phyloP scores from a whole-genome alignment of 2,329 filamentous ascomycete species.

The Aspergillus latus region DNA sequence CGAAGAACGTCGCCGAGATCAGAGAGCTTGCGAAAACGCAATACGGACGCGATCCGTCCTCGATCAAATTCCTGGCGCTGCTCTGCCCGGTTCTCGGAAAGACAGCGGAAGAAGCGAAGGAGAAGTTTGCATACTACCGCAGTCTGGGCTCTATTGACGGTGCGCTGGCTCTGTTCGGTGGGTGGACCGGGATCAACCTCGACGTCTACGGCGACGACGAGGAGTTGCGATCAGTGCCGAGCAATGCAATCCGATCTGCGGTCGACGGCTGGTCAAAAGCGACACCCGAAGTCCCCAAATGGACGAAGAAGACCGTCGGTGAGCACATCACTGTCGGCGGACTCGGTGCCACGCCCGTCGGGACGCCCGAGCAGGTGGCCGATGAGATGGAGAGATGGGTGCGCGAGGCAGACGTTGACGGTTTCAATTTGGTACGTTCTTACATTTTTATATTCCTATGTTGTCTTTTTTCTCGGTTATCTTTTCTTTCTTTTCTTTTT shows the following conservation, averaged over 20 bases:
- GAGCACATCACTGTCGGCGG: slow-evolving; percentile 68
- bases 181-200: slow-evolving; percentile 71
- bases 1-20: slow-evolving; percentile 63
- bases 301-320: slow-evolving; percentile 70
- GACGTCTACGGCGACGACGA: slow-evolving; percentile 62
- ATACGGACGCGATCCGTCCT: slow-evolving; percentile 57
- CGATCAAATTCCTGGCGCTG: slow-evolving; percentile 68
- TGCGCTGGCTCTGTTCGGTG: slow-evolving; percentile 68
- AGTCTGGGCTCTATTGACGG: slow-evolving; percentile 65
- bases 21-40: slow-evolving; percentile 54
- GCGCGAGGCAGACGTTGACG: slow-evolving; percentile 67
- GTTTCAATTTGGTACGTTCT: slow-evolving; percentile 67
- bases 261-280: slow-evolving; percentile 54
- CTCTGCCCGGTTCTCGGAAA: slow-evolving; percentile 64
- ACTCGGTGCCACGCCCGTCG: slow-evolving; percentile 63
- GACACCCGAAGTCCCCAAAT: slow-evolving; percentile 62
- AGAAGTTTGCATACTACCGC: slow-evolving; percentile 62
- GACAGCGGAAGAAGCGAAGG: slow-evolving; percentile 65
- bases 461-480: no score
- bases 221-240: slow-evolving; percentile 62
- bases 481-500: no score
- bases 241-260: slow-evolving; percentile 59
- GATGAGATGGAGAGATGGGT: slow-evolving; percentile 69
- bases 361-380: slow-evolving; percentile 64
- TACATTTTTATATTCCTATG: background rate